Percentiles rank a stretch among this genome's conserved stretches.
Conservation (phyloP, 768 basidiomycete species). For the Dacryopinax spathularia region DNA sequence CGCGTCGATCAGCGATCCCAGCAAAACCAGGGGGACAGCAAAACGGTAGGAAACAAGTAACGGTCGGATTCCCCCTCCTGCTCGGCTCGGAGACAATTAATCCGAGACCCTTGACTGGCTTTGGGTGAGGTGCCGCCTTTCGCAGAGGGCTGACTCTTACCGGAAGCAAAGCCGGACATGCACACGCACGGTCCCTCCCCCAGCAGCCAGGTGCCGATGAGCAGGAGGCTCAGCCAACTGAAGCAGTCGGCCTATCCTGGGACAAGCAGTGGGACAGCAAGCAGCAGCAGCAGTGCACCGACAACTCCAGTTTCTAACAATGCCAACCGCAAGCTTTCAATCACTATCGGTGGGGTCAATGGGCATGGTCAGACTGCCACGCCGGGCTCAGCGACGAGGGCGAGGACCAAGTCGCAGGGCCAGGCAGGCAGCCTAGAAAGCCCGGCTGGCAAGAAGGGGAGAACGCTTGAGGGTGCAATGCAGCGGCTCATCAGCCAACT, state of each 20-base stretch:
- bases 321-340: neutral
- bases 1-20: too few relatives aligned
- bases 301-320: neutral
- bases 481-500: constrained; percentile 51
- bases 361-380: neutral
- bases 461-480: constrained; percentile 65
- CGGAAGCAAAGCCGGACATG: constrained; percentile 1
- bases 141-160: too few relatives aligned
- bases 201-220: neutral
- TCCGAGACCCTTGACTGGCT: neutral
- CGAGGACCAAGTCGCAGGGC: neutral
- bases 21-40: too few relatives aligned
- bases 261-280: neutral
- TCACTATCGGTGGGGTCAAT: neutral
- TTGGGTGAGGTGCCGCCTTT: neutral
- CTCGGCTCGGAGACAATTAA: neutral
- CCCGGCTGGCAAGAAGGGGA: constrained; percentile 35
- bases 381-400: neutral
- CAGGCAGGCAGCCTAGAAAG: neutral
- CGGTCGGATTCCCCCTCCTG: too few relatives aligned
- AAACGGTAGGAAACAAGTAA: too few relatives aligned
- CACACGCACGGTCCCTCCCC: neutral
- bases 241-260: neutral
- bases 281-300: neutral
- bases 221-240: constrained; percentile 1